Conservation (phyloP, 192 early-diverging fungal genomes). For the Backusella tuberculispora region DNA sequence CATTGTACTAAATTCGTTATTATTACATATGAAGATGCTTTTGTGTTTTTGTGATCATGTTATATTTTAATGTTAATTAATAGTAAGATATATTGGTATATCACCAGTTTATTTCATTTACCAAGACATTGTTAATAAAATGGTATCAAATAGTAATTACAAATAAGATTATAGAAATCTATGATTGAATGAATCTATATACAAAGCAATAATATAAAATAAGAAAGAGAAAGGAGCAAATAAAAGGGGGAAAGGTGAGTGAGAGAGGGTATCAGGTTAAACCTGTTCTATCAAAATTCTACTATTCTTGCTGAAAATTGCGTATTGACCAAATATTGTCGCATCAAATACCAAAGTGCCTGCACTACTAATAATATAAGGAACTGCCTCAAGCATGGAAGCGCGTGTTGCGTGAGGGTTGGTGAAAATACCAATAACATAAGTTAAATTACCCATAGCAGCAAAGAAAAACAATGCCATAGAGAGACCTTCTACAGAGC, state of each 20-base stretch:
- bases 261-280: slow-evolving; percentile 4
- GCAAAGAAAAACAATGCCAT: slow-evolving; percentile 77
- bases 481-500: slow-evolving; percentile 72
- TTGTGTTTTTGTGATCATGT: no score
- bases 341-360: slow-evolving; percentile 72
- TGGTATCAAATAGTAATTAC: slow-evolving; percentile 9
- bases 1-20: no score
- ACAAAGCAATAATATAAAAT: slow-evolving; percentile 9
- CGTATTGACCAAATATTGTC: slow-evolving; percentile 60
- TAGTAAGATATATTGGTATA: no score
- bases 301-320: slow-evolving; percentile 8
- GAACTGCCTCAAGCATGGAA: slow-evolving; percentile 43
- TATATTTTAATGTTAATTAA: no score
- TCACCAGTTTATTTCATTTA: no score
- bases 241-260: not conserved
- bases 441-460: slow-evolving; percentile 71
- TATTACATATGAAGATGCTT: no score
- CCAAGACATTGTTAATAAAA: not conserved
- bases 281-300: not conserved
- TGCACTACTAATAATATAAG: slow-evolving; percentile 66
- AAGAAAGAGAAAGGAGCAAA: not conserved
- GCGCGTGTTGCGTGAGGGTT: slow-evolving; percentile 43
- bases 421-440: slow-evolving; percentile 57
- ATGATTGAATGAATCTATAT: not conserved
- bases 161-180: not conserved